Evolutionary conservation across 163 green algal species (phyloP), one percentile per base, ranked within the genome.

Genomic region (Scenedesmus sp.): DNA sequence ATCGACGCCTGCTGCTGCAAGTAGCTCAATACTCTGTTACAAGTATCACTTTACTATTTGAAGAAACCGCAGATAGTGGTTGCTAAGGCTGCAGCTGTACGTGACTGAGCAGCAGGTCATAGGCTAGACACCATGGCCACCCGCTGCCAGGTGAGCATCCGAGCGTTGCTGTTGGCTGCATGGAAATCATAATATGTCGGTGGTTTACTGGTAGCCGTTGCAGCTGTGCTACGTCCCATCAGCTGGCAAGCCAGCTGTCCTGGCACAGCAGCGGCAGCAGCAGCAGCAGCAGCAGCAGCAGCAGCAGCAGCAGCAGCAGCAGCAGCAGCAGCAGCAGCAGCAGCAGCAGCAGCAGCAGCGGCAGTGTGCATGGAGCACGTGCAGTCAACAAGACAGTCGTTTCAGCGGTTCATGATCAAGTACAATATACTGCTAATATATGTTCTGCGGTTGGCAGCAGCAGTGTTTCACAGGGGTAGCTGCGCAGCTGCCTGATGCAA

Each of bases 101-200:
- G 70, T 52, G 70, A 52, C 70, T 79, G 70, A 79, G 70, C 70
- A 79, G 70, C 70, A 79, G 70, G 70, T 52, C 70, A 52, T 79
- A 79, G 70, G 70, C 70, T 52, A 79, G 70, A 79, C 81, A 86
- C 18, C 85, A 90, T 90, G 85, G 85, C 85, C 8, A 90, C 85
- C 23, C 85, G 85, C 46, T 90, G 85, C 52, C 85, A 90, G 85
- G 85, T 90, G 46, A 83, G 85, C 70, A 60, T 46, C 7, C 16
- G 85, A 52, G 60, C 1, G 34, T 3, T 16, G 57, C 1, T 1
- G 73, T 46, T 52, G 82, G 57, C 70, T 57, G 81, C 52, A 86
- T 13, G 52, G 18, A 23, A 16, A 15, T 52, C 2, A 8, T 0
- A 18, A 13, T 52, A 15, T 23, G 4, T 15, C 52, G 18, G 10